These are phyloP conservation scores for Guillardia theta DNA, from an alignment of 78 protist species.

Conservation along the genomic window DNA sequence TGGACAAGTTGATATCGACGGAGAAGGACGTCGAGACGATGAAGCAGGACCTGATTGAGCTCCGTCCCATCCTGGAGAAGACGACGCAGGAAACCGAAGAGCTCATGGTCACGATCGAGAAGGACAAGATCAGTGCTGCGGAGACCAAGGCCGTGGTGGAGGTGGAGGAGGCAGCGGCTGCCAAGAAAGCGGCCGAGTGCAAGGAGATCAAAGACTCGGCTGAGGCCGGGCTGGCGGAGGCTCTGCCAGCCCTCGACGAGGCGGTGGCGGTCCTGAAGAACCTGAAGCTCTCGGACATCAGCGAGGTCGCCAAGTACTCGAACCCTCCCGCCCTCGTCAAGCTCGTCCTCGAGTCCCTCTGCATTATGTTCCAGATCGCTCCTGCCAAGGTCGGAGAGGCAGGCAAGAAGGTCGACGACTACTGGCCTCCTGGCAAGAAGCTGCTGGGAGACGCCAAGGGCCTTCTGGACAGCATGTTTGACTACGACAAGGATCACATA, in stretches of 20 bases:
- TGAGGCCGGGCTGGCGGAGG: slow-evolving; percentile 75
- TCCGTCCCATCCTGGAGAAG: slow-evolving; percentile 48
- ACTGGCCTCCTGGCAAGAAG: slow-evolving; percentile 69
- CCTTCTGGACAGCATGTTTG: slow-evolving; percentile 55
- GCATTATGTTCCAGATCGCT: slow-evolving; percentile 69
- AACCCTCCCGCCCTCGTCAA: slow-evolving; percentile 79
- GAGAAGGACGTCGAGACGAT: slow-evolving; percentile 40
- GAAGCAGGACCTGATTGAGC: slow-evolving; percentile 31
- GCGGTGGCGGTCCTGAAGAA: slow-evolving; percentile 65
- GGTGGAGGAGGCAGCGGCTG: slow-evolving; percentile 1
- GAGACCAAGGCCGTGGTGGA: background rate
- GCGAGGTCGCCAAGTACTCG: slow-evolving; percentile 65
- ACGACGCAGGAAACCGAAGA: slow-evolving; percentile 46
- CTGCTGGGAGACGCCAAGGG: slow-evolving; percentile 56
- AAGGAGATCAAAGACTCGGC: slow-evolving; percentile 51
- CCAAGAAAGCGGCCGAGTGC: background rate
- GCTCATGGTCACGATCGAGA: slow-evolving; percentile 38
- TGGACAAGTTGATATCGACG: slow-evolving; percentile 56
- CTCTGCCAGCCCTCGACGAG: slow-evolving; percentile 80
- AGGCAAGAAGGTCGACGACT: slow-evolving; percentile 63
- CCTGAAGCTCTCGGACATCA: slow-evolving; percentile 61
- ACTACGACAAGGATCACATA: slow-evolving; percentile 77
- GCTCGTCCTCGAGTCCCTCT: slow-evolving; percentile 60
- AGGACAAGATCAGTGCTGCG: slow-evolving; percentile 28
- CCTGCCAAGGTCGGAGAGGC: slow-evolving; percentile 40